Percentiles rank a stretch among this genome's conserved stretches.
phyloP scores from a whole-genome alignment of 2,329 filamentous ascomycete genomes.

The Microsporum audouinii region DNA sequence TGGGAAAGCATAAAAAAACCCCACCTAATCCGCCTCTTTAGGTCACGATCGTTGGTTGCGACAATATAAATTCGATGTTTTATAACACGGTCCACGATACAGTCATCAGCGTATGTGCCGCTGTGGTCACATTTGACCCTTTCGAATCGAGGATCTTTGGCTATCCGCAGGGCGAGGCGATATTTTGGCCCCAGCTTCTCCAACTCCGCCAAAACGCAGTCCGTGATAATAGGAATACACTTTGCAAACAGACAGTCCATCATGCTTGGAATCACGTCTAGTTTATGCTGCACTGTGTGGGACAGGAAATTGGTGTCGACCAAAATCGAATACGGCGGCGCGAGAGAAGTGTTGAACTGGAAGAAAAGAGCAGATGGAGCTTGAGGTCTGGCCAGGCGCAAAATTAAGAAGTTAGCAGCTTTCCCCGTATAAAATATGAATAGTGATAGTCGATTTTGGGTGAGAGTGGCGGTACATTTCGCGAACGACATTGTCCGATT shows the following conservation, averaged over 20 bases:
- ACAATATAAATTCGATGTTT: conserved; percentile 70
- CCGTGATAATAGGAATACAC: conserved; percentile 76
- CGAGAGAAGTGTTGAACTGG: conserved; percentile 73
- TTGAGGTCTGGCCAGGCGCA: conserved; percentile 48
- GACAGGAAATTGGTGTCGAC: conserved; percentile 86
- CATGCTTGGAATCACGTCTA: conserved; percentile 74
- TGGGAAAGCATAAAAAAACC: background rate
- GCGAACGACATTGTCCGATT: conserved; percentile 54
- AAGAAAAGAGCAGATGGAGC: conserved; percentile 79
- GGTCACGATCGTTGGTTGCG: conserved; percentile 57
- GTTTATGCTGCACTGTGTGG: conserved; percentile 82
- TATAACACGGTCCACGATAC: conserved; percentile 59
- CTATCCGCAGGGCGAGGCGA: conserved; percentile 71
- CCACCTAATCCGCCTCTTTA: conserved; percentile 64
- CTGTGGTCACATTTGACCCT: conserved; percentile 81
- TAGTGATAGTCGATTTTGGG: background rate
- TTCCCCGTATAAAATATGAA: background rate
- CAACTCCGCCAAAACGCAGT: conserved; percentile 70
- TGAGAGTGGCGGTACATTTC: conserved; percentile 46
- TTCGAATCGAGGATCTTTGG: conserved; percentile 80
- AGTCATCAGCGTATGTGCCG: conserved; percentile 79
- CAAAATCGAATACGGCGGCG: conserved; percentile 69
- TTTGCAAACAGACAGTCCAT: conserved; percentile 94
- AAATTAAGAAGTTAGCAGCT: conserved; percentile 8
- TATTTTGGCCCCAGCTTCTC: conserved; percentile 87